Base-by-base conservation (phyloP, 805 yeast genomes). In the Cyberlindnera galapagoensis region DNA sequence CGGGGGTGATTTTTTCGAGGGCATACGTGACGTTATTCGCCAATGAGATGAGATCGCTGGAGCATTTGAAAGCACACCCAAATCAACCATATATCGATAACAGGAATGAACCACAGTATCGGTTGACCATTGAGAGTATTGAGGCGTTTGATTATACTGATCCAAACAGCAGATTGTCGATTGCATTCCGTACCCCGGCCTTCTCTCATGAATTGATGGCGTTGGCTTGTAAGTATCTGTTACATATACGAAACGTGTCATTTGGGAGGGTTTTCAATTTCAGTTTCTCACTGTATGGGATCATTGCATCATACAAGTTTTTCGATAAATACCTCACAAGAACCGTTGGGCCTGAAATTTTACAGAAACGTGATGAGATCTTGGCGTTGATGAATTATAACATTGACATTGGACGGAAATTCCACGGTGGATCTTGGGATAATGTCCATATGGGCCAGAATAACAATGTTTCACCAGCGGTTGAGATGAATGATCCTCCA, bases 101-200 rank as follows among this genome's bases (percentile, higher is more conserved):
- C 17, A 18, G 10, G 2, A 6, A 18, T 10, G 32, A 14, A 19
- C 6, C 10, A 16, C 16, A 7, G 8, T 29, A 12, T 26, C 6
- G 23, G 6, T 22, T 45, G 14, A 26, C 24, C 4, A 27, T 43
- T 11, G 23, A 32, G 15, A 44, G 40, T 15, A 21, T 50, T 13
- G 55, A 50, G 29, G 15, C 31, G 6, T 29, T 44, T 12, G 38
- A 44, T 14, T 34, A 39, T 6, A 4, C 18, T 3, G 38, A 42
- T 25, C 31, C 30, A 4, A 14, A 26, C 5, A 18, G 12, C 10
- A 12, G 15, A 7, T 10, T 38, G 21, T 33, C 24, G 1, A 24
- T 23, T 11, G 23, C 34, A 4, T 16, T 38, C 9, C 28, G 37
- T 12, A 18, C 29, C 7, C 40, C 42, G 5, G 34, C 34, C 4